These are phyloP conservation scores for Ilex paraguariensis DNA, from an alignment of 305 asterid species.

Conservation along the genomic window DNA sequence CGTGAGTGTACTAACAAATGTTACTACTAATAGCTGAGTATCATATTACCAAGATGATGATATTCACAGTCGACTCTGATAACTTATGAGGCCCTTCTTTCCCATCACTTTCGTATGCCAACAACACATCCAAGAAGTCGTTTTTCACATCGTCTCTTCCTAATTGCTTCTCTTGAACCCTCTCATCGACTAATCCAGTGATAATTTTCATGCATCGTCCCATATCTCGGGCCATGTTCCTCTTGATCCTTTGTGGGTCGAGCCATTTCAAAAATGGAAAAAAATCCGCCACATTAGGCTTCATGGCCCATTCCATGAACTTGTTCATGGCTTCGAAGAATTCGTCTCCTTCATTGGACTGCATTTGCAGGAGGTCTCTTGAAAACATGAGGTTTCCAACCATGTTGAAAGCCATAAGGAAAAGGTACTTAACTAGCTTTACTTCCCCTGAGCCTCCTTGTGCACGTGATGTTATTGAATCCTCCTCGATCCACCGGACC, in stretches of 20 bases:
- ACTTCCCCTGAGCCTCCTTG: no score
- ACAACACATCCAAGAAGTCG: neutral
- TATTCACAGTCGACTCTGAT: neutral
- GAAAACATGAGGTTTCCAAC: constrained; percentile 50
- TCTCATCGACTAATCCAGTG: constrained; percentile 44
- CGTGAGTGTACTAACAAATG: neutral
- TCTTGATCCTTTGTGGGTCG: no score
- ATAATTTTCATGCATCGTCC: neutral
- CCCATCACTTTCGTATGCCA: neutral
- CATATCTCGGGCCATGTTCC: constrained; percentile 15
- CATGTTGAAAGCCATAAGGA: constrained; percentile 31
- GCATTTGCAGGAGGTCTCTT: constrained; percentile 6
- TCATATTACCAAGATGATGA: neutral
- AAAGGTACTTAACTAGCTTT: no score
- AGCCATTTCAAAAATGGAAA: no score
- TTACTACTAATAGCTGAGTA: no score
- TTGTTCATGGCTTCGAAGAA: no score
- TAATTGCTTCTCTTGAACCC: constrained; percentile 30
- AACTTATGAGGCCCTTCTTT: neutral
- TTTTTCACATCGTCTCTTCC: constrained; percentile 9
- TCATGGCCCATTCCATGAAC: no score
- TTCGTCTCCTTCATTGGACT: no score
- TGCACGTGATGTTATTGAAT: no score
- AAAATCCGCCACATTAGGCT: no score
- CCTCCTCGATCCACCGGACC: no score